Evolutionary conservation across 2,329 filamentous ascomycete genomes (phyloP), one percentile per base, ranked within the genome.

Genomic region (Nannizziopsis barbatae): DNA sequence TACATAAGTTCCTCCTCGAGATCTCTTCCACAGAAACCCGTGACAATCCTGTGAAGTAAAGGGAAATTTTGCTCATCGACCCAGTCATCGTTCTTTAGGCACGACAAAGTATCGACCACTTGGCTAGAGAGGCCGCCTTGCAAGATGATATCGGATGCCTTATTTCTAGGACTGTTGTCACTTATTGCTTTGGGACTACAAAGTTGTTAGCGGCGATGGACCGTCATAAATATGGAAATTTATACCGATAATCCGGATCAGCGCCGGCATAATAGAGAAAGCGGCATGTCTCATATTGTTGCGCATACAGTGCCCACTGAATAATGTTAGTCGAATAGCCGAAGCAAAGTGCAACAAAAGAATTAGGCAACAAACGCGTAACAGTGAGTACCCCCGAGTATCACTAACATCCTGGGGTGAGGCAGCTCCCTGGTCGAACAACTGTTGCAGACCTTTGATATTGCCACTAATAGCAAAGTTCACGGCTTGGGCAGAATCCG

Each of bases 351-450:
- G 22, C 22, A 27, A 27, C 22, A 27, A 27, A 27, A 27, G 22
- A 27, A 27, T 27, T 3, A 27, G 22, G 22, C 7, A 17, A 39
- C 36, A 15, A 15, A 39, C 36, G 9, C 36, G 55, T 11, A 64
- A 50, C 3, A 64, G 52, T 9, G 61, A 57, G 42, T 64, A 65
- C 2, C 62, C 61, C n/a, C 60, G 54, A 6, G 55, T 58, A 35
- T 42, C 55, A 47, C 62, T 65, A 8, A 64, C 50, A 48, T 65
- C 61, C 44, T 56, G 52, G 5, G 62, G 59, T 7, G 60, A 63
- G 11, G 62, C 62, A 12, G 57, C 22, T 2, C 62, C 60, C 11
- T 51, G 43, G 10, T 32, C 48, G 42, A 63, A 63, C 12, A 63
- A 55, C 41, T 58, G 45, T 43, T 62, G 57, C 10, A 65, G 45